A percentile compares a stretch with the other conserved stretches of the same genome.
Conservation (phyloP, 2,329 filamentous ascomycete species). For the Aspergillus versicolor region DNA sequence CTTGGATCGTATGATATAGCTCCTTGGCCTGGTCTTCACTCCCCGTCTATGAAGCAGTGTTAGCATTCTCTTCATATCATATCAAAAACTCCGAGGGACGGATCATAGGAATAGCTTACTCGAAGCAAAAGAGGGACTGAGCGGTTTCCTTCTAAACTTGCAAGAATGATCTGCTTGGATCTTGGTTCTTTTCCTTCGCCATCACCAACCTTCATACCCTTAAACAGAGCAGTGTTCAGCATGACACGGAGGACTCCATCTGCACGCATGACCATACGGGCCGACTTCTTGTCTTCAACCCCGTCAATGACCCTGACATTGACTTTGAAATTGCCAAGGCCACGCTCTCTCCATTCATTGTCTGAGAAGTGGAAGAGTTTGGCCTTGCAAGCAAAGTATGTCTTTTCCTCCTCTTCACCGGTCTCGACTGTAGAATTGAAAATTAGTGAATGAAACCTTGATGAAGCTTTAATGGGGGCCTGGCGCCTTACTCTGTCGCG, state of each 20-base stretch:
- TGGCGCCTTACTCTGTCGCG: constrained; percentile 64
- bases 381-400: constrained; percentile 71
- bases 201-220: constrained; percentile 76
- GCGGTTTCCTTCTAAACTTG: constrained; percentile 55
- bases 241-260: constrained; percentile 85
- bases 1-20: constrained; percentile 46
- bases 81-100: background rate
- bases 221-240: constrained; percentile 78
- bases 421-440: constrained; percentile 65
- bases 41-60: constrained; percentile 29
- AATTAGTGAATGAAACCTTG: constrained; percentile 25
- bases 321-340: constrained; percentile 78
- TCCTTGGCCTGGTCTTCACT: constrained; percentile 48
- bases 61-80: background rate
- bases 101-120: constrained; percentile 42
- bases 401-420: constrained; percentile 80
- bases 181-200: constrained; percentile 61
- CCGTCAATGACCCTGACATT: constrained; percentile 65
- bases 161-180: constrained; percentile 68
- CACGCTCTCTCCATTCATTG: constrained; percentile 85
- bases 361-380: constrained; percentile 80
- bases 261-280: constrained; percentile 84
- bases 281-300: constrained; percentile 53
- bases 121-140: constrained; percentile 56
- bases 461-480: constrained; percentile 8